phyloP scores from a whole-genome alignment of 352 stramenopile species.

The Globisporangium echinulatum region DNA sequence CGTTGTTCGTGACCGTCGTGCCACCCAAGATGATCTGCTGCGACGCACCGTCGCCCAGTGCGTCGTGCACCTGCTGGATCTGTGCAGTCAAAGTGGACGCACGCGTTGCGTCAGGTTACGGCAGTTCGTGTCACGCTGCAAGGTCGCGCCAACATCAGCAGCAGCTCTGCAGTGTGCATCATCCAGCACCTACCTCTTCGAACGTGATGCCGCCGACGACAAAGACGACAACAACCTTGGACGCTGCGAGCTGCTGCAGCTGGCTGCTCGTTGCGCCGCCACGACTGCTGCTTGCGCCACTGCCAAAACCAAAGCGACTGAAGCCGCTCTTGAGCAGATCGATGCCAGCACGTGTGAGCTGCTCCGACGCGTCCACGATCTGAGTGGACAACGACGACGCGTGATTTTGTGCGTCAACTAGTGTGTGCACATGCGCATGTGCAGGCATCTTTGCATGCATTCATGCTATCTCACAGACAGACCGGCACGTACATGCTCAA shows the following conservation, averaged over 20 bases:
- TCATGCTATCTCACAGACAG: not conserved
- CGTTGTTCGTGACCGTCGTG: conserved; percentile 67
- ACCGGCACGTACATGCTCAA: conserved; percentile 37
- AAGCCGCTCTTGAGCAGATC: conserved; percentile 79
- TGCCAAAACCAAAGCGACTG: conserved; percentile 69
- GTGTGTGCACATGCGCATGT: not conserved
- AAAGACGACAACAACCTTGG: conserved; percentile 54
- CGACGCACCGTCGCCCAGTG: conserved; percentile 34
- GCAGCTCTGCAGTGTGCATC: not conserved
- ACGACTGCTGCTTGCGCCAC: conserved; percentile 12
- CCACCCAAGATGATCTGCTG: conserved; percentile 66
- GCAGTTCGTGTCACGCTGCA: no score
- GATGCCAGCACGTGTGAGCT: conserved; percentile 68
- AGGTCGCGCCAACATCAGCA: no score
- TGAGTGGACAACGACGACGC: conserved; percentile 8
- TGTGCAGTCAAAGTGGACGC: conserved; percentile 4
- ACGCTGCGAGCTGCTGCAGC: conserved; percentile 28
- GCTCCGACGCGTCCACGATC: conserved; percentile 72
- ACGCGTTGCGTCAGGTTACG: no score
- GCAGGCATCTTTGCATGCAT: no score
- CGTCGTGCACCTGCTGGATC: conserved; percentile 63
- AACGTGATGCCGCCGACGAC: conserved; percentile 76
- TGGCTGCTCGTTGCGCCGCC: conserved; percentile 5
- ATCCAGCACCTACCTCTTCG: conserved; percentile 39
- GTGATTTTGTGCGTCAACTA: not conserved